Evolutionary conservation across 495 filamentous ascomycete species (phyloP).

Genomic region (Podospora pseudocomata): DNA sequence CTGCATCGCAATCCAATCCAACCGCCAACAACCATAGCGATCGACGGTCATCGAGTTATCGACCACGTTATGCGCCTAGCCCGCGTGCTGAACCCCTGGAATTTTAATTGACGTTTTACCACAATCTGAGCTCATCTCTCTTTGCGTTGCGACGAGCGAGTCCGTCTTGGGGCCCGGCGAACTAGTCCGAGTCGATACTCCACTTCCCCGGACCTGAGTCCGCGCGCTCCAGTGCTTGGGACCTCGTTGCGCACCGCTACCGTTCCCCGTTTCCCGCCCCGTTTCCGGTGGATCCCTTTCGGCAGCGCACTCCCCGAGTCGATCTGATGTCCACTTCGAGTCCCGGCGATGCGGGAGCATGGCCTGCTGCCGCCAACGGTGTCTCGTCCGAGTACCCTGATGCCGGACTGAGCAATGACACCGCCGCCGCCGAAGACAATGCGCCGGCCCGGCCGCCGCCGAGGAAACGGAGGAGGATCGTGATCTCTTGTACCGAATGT

Average conservation of each 20-base stretch:
- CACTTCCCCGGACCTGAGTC: not conserved
- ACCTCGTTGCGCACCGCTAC: not conserved
- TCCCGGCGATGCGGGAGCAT: not conserved
- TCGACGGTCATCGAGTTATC: not conserved
- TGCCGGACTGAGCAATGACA: not conserved
- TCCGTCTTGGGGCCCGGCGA: not conserved
- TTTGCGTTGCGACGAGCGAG: not conserved
- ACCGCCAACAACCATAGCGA: not conserved
- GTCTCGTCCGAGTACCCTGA: not conserved
- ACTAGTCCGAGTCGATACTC: not conserved
- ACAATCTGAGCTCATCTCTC: not conserved
- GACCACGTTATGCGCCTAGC: not conserved
- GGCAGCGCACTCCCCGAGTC: not conserved
- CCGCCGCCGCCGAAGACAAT: not conserved
- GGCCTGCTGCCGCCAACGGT: not conserved
- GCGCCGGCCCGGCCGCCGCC: conserved; percentile 30
- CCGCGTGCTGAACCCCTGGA: not conserved
- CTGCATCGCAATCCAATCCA: not conserved
- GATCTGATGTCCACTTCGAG: not conserved
- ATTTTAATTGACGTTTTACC: not conserved
- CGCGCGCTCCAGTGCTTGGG: not conserved
- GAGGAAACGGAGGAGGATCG: conserved; percentile 55
- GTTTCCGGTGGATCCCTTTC: not conserved
- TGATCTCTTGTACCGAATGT: conserved; percentile 61
- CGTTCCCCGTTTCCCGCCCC: not conserved